phyloP scores from a whole-genome alignment of 129 eudicot species.

The Centella asiatica region DNA sequence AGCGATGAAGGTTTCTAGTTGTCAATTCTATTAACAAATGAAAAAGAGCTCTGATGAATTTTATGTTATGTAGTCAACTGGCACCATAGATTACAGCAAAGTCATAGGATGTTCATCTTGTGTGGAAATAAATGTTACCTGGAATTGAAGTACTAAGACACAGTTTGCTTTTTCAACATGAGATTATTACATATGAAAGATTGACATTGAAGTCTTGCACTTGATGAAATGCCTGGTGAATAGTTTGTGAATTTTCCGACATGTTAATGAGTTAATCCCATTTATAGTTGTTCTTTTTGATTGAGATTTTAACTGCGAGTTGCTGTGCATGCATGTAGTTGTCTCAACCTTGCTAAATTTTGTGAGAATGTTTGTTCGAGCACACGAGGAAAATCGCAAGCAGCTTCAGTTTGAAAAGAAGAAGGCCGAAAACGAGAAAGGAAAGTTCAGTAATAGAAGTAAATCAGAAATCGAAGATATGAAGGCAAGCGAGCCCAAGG shows the following conservation, averaged over 20 bases:
- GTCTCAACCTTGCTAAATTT: slow-evolving; percentile 56
- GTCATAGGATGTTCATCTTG: too few species aligned
- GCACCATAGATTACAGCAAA: not conserved
- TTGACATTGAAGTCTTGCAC: too few species aligned
- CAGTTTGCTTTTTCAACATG: too few species aligned
- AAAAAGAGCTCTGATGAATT: not conserved
- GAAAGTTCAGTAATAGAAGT: slow-evolving; percentile 18
- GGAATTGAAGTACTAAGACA: not conserved
- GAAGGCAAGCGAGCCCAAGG: slow-evolving; percentile 13
- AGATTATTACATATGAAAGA: too few species aligned
- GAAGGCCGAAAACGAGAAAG: slow-evolving; percentile 48
- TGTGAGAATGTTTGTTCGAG: slow-evolving; percentile 66
- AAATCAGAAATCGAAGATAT: slow-evolving; percentile 14
- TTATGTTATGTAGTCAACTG: not conserved
- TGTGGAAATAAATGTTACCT: not conserved
- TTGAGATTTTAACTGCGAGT: too few species aligned
- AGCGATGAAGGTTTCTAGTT: not conserved
- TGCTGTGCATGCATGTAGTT: slow-evolving; percentile 41
- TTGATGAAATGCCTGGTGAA: not conserved
- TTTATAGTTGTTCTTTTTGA: too few species aligned
- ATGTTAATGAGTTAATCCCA: too few species aligned
- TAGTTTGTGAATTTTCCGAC: not conserved
- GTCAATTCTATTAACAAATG: not conserved
- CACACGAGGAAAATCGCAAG: slow-evolving; percentile 74
- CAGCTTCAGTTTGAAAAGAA: slow-evolving; percentile 72